Evolutionary conservation across 208 protist genomes (phyloP).

Genomic region (Crithidia bombi): DNA sequence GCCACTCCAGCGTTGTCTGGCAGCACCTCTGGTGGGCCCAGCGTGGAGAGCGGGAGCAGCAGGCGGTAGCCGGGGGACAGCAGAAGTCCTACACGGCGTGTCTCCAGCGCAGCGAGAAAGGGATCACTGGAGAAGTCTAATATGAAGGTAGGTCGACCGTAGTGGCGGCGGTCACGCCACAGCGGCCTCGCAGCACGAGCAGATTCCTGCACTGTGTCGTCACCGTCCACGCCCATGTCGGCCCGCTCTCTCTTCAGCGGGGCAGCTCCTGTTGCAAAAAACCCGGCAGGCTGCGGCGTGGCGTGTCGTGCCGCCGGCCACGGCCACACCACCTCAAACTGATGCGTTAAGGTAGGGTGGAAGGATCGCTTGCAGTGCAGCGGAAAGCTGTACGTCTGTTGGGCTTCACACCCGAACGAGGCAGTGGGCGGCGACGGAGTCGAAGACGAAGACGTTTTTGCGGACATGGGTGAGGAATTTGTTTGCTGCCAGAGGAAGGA

Average conservation of each 20-base stretch:
- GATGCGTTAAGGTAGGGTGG: constrained; percentile 41
- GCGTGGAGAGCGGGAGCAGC: constrained; percentile 21
- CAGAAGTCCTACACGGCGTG: constrained; percentile 46
- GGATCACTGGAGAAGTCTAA: constrained; percentile 38
- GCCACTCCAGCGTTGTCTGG: constrained; percentile 9
- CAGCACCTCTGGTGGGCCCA: constrained; percentile 21
- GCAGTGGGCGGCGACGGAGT: too few species aligned
- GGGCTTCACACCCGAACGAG: constrained; percentile 22
- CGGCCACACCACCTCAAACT: constrained; percentile 61
- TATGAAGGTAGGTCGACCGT: constrained; percentile 34
- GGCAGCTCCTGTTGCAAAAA: background rate
- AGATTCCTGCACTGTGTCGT: background rate
- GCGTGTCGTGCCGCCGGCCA: constrained; percentile 36
- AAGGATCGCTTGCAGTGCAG: constrained; percentile 41
- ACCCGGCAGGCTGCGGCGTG: background rate
- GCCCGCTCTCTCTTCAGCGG: background rate
- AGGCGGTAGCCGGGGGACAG: constrained; percentile 49
- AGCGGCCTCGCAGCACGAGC: background rate
- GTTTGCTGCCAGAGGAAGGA: too few species aligned
- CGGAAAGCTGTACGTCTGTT: constrained; percentile 19
- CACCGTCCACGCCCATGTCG: background rate
- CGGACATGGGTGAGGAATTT: too few species aligned
- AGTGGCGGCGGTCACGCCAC: constrained; percentile 25
- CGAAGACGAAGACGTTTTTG: background rate
- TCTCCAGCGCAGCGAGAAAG: constrained; percentile 10